Evolutionary conservation across 1,284 basidiomycete genomes (phyloP).

Genomic region (Leucoagaricus sp.): DNA sequence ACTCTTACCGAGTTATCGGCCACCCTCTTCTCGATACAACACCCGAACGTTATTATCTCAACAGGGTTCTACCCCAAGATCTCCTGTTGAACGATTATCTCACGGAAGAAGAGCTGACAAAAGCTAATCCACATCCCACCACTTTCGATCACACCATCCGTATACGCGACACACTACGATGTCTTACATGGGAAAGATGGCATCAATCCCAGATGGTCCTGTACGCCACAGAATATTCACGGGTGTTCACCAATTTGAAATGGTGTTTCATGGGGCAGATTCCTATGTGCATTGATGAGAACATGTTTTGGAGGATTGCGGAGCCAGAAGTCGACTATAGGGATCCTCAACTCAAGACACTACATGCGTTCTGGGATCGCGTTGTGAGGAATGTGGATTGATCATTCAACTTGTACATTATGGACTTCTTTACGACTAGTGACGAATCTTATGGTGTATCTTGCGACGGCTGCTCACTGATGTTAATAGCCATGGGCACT

Average conservation of each 20-base stretch:
- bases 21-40: conserved; percentile 26
- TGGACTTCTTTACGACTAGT: no score
- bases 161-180: conserved; percentile 11
- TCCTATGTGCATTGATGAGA: conserved; percentile 8
- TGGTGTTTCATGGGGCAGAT: conserved; percentile 15
- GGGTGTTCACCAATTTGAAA: conserved; percentile 21
- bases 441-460: no score
- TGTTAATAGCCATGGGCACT: no score
- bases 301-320: conserved; percentile 1
- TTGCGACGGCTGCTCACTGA: no score
- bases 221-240: conserved; percentile 22
- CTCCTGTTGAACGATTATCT: conserved; percentile 23
- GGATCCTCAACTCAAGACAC: background rate
- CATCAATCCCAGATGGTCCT: conserved; percentile 27
- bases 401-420: no score
- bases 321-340: background rate
- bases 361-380: background rate
- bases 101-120: conserved; percentile 19
- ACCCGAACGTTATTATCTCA: conserved; percentile 26
- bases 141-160: conserved; percentile 14
- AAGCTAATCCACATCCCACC: background rate
- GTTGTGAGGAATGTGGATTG: background rate
- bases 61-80: conserved; percentile 23
- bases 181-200: conserved; percentile 33
- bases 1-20: conserved; percentile 27